Evolutionary conservation across 306 rosid species (phyloP).

Genomic region (Pyrus communis): DNA sequence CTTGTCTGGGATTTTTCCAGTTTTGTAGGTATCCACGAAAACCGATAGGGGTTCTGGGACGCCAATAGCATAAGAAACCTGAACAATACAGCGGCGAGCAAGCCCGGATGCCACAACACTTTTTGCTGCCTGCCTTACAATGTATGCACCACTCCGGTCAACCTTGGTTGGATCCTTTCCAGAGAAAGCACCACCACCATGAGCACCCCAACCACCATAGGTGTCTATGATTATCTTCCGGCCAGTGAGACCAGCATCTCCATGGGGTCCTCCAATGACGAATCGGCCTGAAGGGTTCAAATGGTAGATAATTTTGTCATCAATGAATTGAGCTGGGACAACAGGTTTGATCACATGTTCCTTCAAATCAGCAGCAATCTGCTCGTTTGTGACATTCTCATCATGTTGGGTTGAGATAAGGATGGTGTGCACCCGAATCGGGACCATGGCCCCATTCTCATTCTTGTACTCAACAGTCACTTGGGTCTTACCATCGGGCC

Average conservation of each 20-base stretch:
- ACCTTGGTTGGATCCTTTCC: slow-evolving; percentile 86
- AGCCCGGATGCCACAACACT: slow-evolving; percentile 76
- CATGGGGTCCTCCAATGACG: slow-evolving; percentile 83
- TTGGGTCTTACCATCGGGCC: slow-evolving; percentile 87
- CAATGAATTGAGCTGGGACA: slow-evolving; percentile 56
- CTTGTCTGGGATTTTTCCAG: slow-evolving; percentile 56
- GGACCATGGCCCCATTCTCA: slow-evolving; percentile 77
- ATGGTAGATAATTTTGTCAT: slow-evolving; percentile 71
- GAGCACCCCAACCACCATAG: slow-evolving; percentile 89
- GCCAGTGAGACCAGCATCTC: slow-evolving; percentile 84
- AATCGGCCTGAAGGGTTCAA: slow-evolving; percentile 79
- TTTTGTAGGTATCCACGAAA: slow-evolving; percentile 58
- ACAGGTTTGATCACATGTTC: slow-evolving; percentile 76
- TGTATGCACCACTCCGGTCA: slow-evolving; percentile 71
- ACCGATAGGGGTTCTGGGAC: slow-evolving; percentile 72
- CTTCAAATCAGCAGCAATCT: slow-evolving; percentile 57
- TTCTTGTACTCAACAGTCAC: slow-evolving; percentile 74
- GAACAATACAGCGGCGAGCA: slow-evolving; percentile 76
- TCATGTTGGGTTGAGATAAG: slow-evolving; percentile 82
- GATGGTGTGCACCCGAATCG: slow-evolving; percentile 67
- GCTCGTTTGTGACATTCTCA: slow-evolving; percentile 52
- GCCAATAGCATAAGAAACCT: slow-evolving; percentile 81
- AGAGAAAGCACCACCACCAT: slow-evolving; percentile 81
- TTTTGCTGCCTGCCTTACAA: slow-evolving; percentile 76
- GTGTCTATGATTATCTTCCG: slow-evolving; percentile 75